Evolutionary conservation across 2,329 filamentous ascomycete genomes (phyloP).

Genomic region (Cladosporium sp.): DNA sequence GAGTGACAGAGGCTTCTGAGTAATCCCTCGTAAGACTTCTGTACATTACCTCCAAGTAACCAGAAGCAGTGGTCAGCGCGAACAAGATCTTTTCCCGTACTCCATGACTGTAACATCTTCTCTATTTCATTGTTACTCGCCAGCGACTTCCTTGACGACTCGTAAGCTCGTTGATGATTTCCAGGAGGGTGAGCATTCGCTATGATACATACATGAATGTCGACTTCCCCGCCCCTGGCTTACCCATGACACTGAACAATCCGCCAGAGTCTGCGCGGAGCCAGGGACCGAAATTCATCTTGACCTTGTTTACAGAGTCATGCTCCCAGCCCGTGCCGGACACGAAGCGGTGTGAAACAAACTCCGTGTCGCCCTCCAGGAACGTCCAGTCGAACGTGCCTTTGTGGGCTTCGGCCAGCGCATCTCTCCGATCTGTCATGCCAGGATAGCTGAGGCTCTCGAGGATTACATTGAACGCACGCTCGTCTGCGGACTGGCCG

Average conservation of each 20-base stretch:
- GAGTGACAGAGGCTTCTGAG: not conserved
- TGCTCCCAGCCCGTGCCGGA: too few relatives aligned
- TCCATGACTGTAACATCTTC: too few relatives aligned
- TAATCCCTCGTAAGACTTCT: not conserved
- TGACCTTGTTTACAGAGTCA: too few relatives aligned
- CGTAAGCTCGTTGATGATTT: not conserved
- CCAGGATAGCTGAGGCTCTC: not conserved
- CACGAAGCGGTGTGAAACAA: not conserved
- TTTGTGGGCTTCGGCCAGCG: not conserved
- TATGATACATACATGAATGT: not conserved
- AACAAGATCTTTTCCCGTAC: not conserved
- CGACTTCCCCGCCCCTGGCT: not conserved
- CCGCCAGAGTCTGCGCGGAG: not conserved
- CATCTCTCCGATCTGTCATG: not conserved
- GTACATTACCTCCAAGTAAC: not conserved
- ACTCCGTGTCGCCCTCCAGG: not conserved
- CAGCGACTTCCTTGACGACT: too few relatives aligned
- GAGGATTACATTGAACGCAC: not conserved
- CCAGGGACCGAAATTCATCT: not conserved
- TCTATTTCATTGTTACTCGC: too few relatives aligned
- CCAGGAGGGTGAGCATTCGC: too few relatives aligned
- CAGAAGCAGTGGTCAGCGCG: not conserved
- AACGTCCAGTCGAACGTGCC: not conserved
- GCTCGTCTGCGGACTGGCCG: not conserved
- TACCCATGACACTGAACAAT: not conserved